These are phyloP conservation scores for Nicotiana noctiflora DNA, from an alignment of 257 asterid genomes.

Conservation along the genomic window DNA sequence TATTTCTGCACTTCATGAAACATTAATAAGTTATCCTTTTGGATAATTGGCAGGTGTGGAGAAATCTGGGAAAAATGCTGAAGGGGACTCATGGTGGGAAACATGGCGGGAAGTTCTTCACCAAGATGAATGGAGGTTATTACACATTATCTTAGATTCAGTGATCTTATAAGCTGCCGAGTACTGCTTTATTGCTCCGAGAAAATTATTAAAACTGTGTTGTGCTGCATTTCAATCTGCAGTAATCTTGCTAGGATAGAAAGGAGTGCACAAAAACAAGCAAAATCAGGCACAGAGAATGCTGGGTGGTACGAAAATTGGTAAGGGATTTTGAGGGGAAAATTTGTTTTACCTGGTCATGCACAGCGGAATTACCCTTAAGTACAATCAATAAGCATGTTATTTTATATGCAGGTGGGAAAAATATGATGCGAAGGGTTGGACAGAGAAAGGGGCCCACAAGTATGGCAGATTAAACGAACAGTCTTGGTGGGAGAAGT, in stretches of 20 bases:
- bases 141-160: neutral
- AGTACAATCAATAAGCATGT: neutral
- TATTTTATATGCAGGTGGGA: constrained; percentile 78
- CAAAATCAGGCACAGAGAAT: constrained; percentile 86
- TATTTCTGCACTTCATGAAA: neutral
- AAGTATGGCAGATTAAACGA: constrained; percentile 93
- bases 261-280: constrained; percentile 99
- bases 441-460: constrained; percentile 98
- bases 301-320: constrained; percentile 99
- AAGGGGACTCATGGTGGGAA: constrained; percentile 99
- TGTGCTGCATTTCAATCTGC: constrained; percentile 25
- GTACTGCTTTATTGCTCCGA: neutral
- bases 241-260: constrained; percentile 97
- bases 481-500: constrained; percentile 99
- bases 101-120: constrained; percentile 98
- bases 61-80: constrained; percentile 91
- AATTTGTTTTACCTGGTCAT: neutral
- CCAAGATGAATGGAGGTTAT: constrained; percentile 98
- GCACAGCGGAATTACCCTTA: neutral
- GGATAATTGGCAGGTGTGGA: constrained; percentile 62
- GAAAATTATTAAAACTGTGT: neutral
- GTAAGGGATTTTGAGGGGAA: constrained; percentile 39
- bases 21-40: constrained; percentile 22
- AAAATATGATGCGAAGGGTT: constrained; percentile 96
- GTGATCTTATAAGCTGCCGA: neutral